Evolutionary conservation across 179 eudicot genomes (phyloP), one percentile per base, ranked within the genome.

Genomic region (Spergularia azorica): DNA sequence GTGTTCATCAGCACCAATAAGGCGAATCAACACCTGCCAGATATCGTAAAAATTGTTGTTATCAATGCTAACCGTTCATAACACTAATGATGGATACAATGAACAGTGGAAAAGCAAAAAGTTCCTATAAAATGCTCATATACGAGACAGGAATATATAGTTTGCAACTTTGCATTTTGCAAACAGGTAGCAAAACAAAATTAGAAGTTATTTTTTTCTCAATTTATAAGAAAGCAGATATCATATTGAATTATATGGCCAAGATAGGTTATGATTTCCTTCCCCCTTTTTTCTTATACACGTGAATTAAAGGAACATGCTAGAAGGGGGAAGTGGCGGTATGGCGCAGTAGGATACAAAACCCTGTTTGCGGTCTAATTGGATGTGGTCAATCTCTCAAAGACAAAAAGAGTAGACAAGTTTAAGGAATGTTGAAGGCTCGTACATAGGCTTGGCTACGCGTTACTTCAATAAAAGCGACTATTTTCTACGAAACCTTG

Each of bases 1-100:
- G 83, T 91, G 94, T 79, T 95, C 99, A 86, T 93, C 99, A 80
- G 99, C 96, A 70, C 97, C 97, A 81, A 95, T 90, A 66, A 95
- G 84, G 70, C 99, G 99, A 82, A 95, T 86, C 83, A 95, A 88
- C 54, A 95, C 98, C 99, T 95, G 90, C 77, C 55, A 74, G 21
- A 4, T 55, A 77, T 8, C 3, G 59, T 20, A 21, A 39, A 52
- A 26, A 70, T 32, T 3, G 32, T 11, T 11, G 26, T 32, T n/a
- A 71, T 52, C 43, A 43, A 61, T 52, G 21, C 43, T 12, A 39
- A 71, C 71, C 64, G 71, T 50, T 26, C 57, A 26, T n/a, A 13
- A 58, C 75, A 72, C 43, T 7, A 56, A 36, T 32, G 38, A 32
- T 9, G 17, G 50, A 13, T 32, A 20, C 36, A 64, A 43, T 39